Base-by-base conservation (phyloP, 1,284 basidiomycete species). In the Malassezia obtusa region DNA sequence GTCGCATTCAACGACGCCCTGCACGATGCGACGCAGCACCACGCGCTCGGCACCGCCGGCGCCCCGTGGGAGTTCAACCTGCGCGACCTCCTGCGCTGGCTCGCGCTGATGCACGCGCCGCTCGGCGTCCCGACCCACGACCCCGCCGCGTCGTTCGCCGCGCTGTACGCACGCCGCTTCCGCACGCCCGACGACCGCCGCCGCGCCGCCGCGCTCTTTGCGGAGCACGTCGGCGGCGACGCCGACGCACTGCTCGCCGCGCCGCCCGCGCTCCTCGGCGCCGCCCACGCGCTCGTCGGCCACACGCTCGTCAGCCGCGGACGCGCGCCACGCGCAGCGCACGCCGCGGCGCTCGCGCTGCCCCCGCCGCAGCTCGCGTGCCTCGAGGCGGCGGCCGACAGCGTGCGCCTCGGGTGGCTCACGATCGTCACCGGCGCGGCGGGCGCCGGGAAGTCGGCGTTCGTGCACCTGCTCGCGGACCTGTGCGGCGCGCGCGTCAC, bases 61-160 rank as follows among this genome's bases (percentile, higher is more conserved):
- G 81, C 83, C 47, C 94, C 94, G 1, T 99, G 94, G 94, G 94
- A 99, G 72, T 96, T 99, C 79, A 99, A 99, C 71, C 78, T 99
- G 48, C 86, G 94, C 33, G 94, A 99, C 75, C 80, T 96, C 36
- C 82, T 92, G 58, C 83, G 94, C 45, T 98, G 94, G 92, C 76
- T 82, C 46, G 67, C 69, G 6, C 74, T 82, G 19, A 63, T 79
- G 9, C 72, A 76, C 39, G 58, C 70, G 12, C 63, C 70, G 30
- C 76, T 78, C 25, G 85, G 83, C 0, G 76, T 82, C 21, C 82
- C 90, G 51, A 53, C 54, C 45, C 48, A 58, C 33, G 68, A 66
- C 11, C 76, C 66, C 1, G 43, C 62, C 40, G 68, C 64, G 31
- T 58, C 62, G 38, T 59, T 72, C 22, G 61, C 57, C 17, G 57